Percentiles rank a stretch among this genome's conserved stretches.
phyloP scores from a whole-genome alignment of 1,139 yeast species.

The Nakaseomyces delphensis region DNA sequence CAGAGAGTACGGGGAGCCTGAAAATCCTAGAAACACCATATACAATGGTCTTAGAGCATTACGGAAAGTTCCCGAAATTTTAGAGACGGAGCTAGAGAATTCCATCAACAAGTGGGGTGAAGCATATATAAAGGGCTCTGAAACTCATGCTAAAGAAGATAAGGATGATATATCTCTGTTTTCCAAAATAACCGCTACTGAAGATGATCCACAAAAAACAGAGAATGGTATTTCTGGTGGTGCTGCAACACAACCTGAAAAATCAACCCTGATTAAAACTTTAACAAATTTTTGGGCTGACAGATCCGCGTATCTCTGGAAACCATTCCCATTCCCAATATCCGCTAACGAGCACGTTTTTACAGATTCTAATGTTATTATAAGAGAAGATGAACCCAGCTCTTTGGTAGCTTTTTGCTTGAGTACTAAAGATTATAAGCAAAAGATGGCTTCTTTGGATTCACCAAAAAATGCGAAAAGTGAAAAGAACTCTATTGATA shows the following conservation, averaged over 20 bases:
- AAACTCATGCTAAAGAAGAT: constrained; percentile 9
- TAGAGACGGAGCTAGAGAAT: constrained; percentile 26
- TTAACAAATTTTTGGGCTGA: constrained; percentile 96
- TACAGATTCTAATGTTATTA: constrained; percentile 88
- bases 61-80: constrained; percentile 13
- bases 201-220: not conserved
- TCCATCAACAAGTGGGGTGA: constrained; percentile 30
- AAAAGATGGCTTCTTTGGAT: constrained; percentile 38
- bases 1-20: constrained; percentile 1
- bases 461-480: not conserved
- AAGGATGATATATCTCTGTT: constrained; percentile 7
- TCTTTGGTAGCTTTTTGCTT: constrained; percentile 89
- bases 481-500: not conserved
- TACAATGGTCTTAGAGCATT: constrained; percentile 7
- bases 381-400: constrained; percentile 94
- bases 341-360: constrained; percentile 79
- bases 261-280: constrained; percentile 70
- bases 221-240: constrained; percentile 17
- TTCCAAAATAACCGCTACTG: not conserved
- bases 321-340: constrained; percentile 78
- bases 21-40: constrained; percentile 1
- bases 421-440: constrained; percentile 72
- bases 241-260: constrained; percentile 43
- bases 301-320: constrained; percentile 92
- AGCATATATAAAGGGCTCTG: constrained; percentile 6